Evolutionary conservation across 1,284 basidiomycete species (phyloP), one percentile per base, ranked within the genome.

Genomic region (Melanopsichium pennsylvanicum): DNA sequence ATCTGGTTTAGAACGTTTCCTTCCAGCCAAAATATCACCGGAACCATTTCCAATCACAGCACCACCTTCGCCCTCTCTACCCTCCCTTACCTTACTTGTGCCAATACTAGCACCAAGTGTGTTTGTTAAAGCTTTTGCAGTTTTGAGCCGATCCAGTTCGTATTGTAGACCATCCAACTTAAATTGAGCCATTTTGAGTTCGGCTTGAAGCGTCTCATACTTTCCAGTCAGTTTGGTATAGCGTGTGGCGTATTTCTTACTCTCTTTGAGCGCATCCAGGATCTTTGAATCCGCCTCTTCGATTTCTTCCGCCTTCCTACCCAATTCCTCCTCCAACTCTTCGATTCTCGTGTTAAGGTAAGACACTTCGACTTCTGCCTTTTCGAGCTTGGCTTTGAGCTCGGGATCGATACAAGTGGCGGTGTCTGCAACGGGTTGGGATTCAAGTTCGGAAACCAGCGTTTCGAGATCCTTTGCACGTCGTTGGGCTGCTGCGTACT

Each of bases 251-350:
- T 50, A 64, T 44, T 68, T 70, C 35, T 76, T 78, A 33, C 60
- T 58, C 29, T 78, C 69, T 44, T 75, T 74, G 27, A 75, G 48
- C 13, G 66, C 70, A 3, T 51, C 54, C 2, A 78, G 46, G 21
- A 76, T 72, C 46, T 75, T 73, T n/a, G 42, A 42, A 34, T 78
- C 76, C 2, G 73, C 72, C 12, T 74, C 76, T 41, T 77, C 75
- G 44, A 69, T 62, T 21, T 79, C 76, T 11, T 63, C 60, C 3
- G 75, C 75, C 44, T 76, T 75, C 13, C 56, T 38, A 10, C 35
- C 46, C 8, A 79, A 54, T 31, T 77, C 74, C 11, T 44, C 25
- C 45, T 77, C 76, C 15, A 79, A 48, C 26, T 76, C 58, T 3
- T 19, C 41, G 22, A 75, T 59, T 12, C 68, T 44, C 7, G 31